Evolutionary conservation across 2,329 filamentous ascomycete genomes (phyloP).

Genomic region (Colletotrichum orchidophilum): DNA sequence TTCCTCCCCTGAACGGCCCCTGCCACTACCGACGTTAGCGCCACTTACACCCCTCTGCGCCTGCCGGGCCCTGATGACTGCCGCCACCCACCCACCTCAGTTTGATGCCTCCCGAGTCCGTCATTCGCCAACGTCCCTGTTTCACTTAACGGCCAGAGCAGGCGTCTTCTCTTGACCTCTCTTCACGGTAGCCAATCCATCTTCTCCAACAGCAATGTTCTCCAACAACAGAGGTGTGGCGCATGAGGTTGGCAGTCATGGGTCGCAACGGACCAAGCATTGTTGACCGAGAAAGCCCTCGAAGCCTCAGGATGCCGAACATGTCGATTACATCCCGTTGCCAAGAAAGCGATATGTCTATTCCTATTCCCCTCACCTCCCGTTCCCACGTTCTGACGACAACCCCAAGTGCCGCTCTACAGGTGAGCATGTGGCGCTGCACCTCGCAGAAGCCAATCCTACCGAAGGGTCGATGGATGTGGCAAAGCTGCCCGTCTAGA

Average conservation of each 20-base stretch:
- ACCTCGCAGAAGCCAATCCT: neutral
- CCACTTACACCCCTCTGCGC: neutral
- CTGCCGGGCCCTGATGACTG: slow-evolving; percentile 15
- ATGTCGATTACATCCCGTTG: neutral
- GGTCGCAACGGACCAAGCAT: neutral
- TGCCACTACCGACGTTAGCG: slow-evolving; percentile 3
- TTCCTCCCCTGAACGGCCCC: slow-evolving; percentile 7
- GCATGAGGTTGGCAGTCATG: neutral
- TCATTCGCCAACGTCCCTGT: slow-evolving; percentile 25
- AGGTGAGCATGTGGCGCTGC: neutral
- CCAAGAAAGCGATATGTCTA: neutral
- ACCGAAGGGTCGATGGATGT: neutral
- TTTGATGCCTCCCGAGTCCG: neutral
- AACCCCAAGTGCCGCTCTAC: neutral
- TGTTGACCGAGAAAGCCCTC: neutral
- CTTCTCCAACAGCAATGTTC: neutral
- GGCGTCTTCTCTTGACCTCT: neutral
- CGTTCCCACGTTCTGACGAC: neutral
- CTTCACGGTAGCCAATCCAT: slow-evolving; percentile 1
- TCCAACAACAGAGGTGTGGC: slow-evolving; percentile 9
- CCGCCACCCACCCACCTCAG: slow-evolving; percentile 13
- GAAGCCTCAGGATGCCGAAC: neutral
- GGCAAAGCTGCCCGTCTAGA: slow-evolving; percentile 9
- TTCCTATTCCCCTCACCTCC: neutral
- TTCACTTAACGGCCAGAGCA: slow-evolving; percentile 16